Percentiles rank a stretch among this genome's conserved stretches.
Evolutionary conservation across 352 stramenopile genomes (phyloP).

Genomic region (Phytophthora uliginosa): DNA sequence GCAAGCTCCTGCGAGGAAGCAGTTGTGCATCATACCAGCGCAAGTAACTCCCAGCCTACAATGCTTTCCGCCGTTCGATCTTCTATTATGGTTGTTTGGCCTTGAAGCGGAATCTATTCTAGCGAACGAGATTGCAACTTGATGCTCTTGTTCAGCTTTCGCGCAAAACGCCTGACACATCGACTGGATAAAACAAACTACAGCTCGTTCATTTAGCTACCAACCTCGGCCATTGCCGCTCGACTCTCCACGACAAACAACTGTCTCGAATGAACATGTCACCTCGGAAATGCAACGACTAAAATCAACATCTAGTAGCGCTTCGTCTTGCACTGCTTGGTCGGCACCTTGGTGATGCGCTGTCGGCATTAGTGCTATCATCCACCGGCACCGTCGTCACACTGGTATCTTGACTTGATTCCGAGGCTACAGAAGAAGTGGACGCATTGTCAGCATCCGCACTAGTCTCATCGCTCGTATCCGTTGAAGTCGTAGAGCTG

Average conservation of each 20-base stretch:
- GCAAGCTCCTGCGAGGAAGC: too few relatives aligned
- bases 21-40: too few relatives aligned
- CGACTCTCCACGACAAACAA: not conserved
- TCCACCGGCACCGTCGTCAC: not conserved
- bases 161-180: too few relatives aligned
- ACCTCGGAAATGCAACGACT: conserved; percentile 6
- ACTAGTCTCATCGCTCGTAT: not conserved
- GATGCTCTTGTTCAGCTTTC: too few relatives aligned
- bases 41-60: too few relatives aligned
- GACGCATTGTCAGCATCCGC: not conserved
- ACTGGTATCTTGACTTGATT: conserved; percentile 1
- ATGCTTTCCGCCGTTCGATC: too few relatives aligned
- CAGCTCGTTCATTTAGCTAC: conserved; percentile 2
- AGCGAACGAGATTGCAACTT: too few relatives aligned
- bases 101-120: too few relatives aligned
- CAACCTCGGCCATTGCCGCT: not conserved
- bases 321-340: conserved; percentile 16
- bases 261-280: not conserved
- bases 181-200: not conserved
- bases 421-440: not conserved
- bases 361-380: not conserved
- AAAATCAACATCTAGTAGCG: conserved; percentile 9
- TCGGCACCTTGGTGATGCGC: conserved; percentile 2
- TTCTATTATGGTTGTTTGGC: too few relatives aligned
- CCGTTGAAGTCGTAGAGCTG: not conserved